These are phyloP conservation scores for Penicillium sp. DNA, from an alignment of 2,329 filamentous ascomycete species.

Conservation along the genomic window DNA sequence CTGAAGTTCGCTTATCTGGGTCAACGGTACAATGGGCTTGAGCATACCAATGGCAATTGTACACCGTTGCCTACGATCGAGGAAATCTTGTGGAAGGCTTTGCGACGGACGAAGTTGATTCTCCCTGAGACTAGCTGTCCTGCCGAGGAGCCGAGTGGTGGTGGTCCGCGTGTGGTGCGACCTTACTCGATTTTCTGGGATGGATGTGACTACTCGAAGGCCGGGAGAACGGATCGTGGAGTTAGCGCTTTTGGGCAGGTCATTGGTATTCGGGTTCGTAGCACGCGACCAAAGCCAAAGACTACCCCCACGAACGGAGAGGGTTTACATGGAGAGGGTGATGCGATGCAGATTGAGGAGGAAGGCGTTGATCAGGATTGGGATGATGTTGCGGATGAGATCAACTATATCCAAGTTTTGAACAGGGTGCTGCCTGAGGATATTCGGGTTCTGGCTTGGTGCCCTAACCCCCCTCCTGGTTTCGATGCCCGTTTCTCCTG, in stretches of 20 bases:
- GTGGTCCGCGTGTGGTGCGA: constrained; percentile 42
- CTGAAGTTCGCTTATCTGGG: constrained; percentile 94
- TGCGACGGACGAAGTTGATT: constrained; percentile 80
- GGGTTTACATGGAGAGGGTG: constrained; percentile 12
- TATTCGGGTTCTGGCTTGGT: constrained; percentile 92
- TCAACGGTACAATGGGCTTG: constrained; percentile 87
- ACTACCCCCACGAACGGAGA: constrained; percentile 14
- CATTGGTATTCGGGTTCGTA: constrained; percentile 78
- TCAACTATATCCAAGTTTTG: constrained; percentile 78
- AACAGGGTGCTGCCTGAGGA: constrained; percentile 87
- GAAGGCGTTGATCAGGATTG: constrained; percentile 46
- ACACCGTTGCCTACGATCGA: constrained; percentile 80
- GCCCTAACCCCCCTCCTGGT: constrained; percentile 71
- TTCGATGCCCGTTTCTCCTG: constrained; percentile 95
- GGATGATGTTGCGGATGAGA: constrained; percentile 74
- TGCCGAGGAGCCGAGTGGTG: constrained; percentile 39
- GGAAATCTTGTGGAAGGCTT: constrained; percentile 88
- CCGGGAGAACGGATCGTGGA: constrained; percentile 86
- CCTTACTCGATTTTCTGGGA: constrained; percentile 68
- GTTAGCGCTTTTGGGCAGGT: constrained; percentile 98
- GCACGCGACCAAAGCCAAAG: constrained; percentile 63
- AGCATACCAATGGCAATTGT: constrained; percentile 72
- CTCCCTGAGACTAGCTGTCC: constrained; percentile 59
- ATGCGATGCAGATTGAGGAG: constrained; percentile 31
- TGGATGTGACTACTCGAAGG: constrained; percentile 89